Conservation (phyloP, 129 eudicot genomes). For the Centella asiatica region DNA sequence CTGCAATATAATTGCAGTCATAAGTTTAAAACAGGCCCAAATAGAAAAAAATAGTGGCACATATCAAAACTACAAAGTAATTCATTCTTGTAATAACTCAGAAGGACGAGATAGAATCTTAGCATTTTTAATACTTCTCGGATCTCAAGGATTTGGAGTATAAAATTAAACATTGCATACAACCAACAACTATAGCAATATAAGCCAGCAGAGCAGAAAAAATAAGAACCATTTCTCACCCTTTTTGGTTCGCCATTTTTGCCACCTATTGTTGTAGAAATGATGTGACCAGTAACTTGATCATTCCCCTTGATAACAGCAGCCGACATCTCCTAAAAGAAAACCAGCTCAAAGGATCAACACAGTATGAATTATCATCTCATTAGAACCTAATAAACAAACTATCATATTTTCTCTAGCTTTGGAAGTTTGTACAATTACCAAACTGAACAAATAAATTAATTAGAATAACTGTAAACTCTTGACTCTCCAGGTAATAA, state of each 20-base stretch:
- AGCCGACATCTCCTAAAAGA: slow-evolving; percentile 37
- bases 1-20: neutral
- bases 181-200: neutral
- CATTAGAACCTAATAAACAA: neutral
- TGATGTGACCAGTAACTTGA: slow-evolving; percentile 51
- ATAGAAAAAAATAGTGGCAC: neutral
- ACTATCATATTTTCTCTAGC: neutral
- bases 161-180: neutral
- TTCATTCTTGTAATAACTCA: neutral
- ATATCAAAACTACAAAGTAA: neutral
- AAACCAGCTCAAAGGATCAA: slow-evolving; percentile 2
- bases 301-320: slow-evolving; percentile 40
- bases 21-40: too few relatives aligned
- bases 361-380: neutral
- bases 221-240: slow-evolving; percentile 15
- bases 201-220: neutral
- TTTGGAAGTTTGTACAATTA: too few relatives aligned
- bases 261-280: slow-evolving; percentile 54
- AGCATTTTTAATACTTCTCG: neutral
- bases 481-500: neutral
- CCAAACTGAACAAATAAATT: neutral
- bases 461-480: neutral
- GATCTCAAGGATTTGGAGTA: neutral
- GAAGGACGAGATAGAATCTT: slow-evolving; percentile 1
- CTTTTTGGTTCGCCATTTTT: slow-evolving; percentile 55